Evolutionary conservation across 2,329 filamentous ascomycete genomes (phyloP), one percentile per base, ranked within the genome.

Genomic region (Emergomyces pasteurianus): DNA sequence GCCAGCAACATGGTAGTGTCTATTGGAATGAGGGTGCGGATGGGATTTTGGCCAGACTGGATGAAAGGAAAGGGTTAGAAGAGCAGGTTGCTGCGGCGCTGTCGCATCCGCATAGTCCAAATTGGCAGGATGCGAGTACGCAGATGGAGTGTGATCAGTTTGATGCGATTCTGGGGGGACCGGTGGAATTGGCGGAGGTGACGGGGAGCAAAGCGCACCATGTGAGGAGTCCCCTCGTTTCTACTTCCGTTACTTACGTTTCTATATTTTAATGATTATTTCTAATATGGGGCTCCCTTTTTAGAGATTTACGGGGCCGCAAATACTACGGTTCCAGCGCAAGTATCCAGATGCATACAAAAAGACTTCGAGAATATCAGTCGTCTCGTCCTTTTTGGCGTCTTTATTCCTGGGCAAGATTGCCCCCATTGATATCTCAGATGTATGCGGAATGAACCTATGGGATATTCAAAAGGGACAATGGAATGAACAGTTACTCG

Each of bases 111-210:
- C 92, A 86, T 76, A 91, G 90, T 65, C 94, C 94, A 8, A 99
- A 97, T 74, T 99, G 94, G 94, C 94, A 97, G 77, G 94, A 99
- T 73, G 88, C 92, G 63, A 96, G 91, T 76, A 97, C 94, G 1
- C 91, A 96, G 77, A 81, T 81, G 66, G 89, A 99, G 76, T 96
- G 92, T 71, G 91, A 96, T 72, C 81, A 83, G 64, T 97, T 97
- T 70, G 92, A 97, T 73, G 81, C 78, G 5, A 78, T 80, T 59
- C 77, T 96, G 8, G 89, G 88, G 0, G 79, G 79, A 7, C 79
- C 83, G 2, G 81, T 87, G 68, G 80, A 81, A 64, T 77, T 99
- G 67, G 94, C 94, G 0, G 75, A 87, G 58, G 84, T 83, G 23
- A 96, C 94, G 10, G 94, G 94, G 36, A 96, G 92, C 72, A 88